These are phyloP conservation scores for Suhomyces chickasaworum DNA, from an alignment of 1,139 yeast species.

Conservation along the genomic window DNA sequence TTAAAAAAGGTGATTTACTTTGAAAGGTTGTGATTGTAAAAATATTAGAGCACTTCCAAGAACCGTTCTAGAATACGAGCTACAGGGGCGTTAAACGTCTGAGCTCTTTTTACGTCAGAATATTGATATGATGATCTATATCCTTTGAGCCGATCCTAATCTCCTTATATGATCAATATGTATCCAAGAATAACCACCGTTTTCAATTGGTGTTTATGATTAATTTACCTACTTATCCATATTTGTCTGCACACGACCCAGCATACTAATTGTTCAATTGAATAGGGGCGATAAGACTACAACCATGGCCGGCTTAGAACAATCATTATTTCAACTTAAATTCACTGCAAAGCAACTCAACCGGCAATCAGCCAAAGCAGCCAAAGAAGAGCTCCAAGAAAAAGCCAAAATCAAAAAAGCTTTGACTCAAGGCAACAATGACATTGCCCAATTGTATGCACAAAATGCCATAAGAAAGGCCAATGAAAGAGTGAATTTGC, in stretches of 20 bases:
- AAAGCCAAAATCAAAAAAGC: conserved; percentile 91
- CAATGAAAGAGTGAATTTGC: conserved; percentile 79
- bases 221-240: too few species aligned
- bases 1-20: too few species aligned
- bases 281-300: conserved; percentile 6
- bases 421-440: conserved; percentile 80
- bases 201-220: too few species aligned
- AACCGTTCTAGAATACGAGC: too few species aligned
- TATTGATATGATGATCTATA: too few species aligned
- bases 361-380: conserved; percentile 87
- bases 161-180: too few species aligned
- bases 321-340: conserved; percentile 52
- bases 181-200: too few species aligned
- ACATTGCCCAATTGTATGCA: conserved; percentile 92
- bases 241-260: neutral
- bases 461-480: conserved; percentile 93
- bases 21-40: too few species aligned
- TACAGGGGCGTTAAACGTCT: too few species aligned
- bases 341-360: conserved; percentile 93
- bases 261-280: neutral
- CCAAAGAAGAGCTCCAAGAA: conserved; percentile 86
- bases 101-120: too few species aligned
- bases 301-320: conserved; percentile 50
- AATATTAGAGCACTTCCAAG: too few species aligned
- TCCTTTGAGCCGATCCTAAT: too few species aligned